These are phyloP conservation scores for Dicorynia guianensis DNA, from an alignment of 306 rosid species.

Conservation along the genomic window DNA sequence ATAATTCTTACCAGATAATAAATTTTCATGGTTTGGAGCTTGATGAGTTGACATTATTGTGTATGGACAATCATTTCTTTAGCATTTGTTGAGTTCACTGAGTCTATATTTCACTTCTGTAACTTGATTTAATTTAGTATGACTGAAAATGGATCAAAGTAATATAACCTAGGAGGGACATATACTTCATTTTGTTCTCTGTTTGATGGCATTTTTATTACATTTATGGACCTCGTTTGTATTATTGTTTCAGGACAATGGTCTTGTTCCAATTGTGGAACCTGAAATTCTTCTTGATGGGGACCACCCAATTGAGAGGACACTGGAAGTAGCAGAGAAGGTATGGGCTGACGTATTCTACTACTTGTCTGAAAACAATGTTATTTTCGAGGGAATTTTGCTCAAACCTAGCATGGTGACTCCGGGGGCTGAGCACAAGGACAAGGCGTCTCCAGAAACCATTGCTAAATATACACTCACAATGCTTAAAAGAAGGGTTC, in stretches of 20 bases:
- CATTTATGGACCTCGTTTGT: neutral
- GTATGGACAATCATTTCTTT: neutral
- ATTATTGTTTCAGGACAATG: constrained; percentile 75
- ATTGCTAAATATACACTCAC: constrained; percentile 80
- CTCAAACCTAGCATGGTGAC: constrained; percentile 99
- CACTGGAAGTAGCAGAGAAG: constrained; percentile 96
- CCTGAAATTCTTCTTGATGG: constrained; percentile 99
- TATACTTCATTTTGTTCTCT: neutral
- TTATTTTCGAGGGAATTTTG: constrained; percentile 91
- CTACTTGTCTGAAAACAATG: constrained; percentile 94
- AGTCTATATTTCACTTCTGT: neutral
- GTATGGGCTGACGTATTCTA: constrained; percentile 98
- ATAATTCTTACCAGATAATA: neutral
- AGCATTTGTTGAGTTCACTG: constrained; percentile 3
- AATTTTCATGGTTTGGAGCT: constrained; percentile 9
- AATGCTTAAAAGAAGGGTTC: constrained; percentile 91
- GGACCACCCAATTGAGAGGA: constrained; percentile 94
- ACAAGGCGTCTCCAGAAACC: constrained; percentile 88
- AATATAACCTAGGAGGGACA: neutral
- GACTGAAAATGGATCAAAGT: neutral
- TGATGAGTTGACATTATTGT: constrained; percentile 3
- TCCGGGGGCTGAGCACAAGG: constrained; percentile 97
- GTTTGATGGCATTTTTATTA: constrained; percentile 8
- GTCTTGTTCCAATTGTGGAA: constrained; percentile 98
- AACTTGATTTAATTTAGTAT: neutral